Percentiles rank a stretch among this genome's conserved stretches.
Evolutionary conservation across 2,329 filamentous ascomycete species (phyloP).

Genomic region (Fusarium humuli): DNA sequence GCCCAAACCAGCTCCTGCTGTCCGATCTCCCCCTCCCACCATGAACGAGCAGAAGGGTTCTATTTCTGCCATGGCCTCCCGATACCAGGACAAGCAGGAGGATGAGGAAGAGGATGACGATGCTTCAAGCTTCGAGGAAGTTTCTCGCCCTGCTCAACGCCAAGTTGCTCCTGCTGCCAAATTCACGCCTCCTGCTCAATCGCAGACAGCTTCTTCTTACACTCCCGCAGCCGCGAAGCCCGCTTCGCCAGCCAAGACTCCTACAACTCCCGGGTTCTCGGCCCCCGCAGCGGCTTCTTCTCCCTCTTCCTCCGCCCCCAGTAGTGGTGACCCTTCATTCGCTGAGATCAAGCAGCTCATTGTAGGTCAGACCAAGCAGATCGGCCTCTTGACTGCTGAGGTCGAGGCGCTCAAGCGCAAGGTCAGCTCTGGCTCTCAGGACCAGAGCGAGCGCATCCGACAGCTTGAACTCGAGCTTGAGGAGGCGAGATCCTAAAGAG

Average conservation of each 20-base stretch:
- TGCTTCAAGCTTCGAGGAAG: slow-evolving; percentile 87
- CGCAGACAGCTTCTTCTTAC: slow-evolving; percentile 38
- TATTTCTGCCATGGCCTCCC: slow-evolving; percentile 85
- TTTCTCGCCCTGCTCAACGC: slow-evolving; percentile 79
- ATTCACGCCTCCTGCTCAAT: slow-evolving; percentile 52
- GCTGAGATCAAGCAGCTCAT: slow-evolving; percentile 82
- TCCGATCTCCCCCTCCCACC: slow-evolving; percentile 67
- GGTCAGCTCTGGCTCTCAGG: slow-evolving; percentile 66
- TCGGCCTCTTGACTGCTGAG: slow-evolving; percentile 75
- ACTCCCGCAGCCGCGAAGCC: slow-evolving; percentile 47
- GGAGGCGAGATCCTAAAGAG: slow-evolving; percentile 67
- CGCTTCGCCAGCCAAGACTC: slow-evolving; percentile 50
- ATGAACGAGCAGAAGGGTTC: slow-evolving; percentile 89
- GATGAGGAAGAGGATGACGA: slow-evolving; percentile 74
- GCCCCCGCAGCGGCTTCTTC: slow-evolving; percentile 46
- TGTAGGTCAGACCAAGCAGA: slow-evolving; percentile 81
- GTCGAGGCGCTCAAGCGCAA: slow-evolving; percentile 85
- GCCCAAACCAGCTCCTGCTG: slow-evolving; percentile 61
- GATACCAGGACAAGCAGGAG: slow-evolving; percentile 80
- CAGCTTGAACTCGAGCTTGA: slow-evolving; percentile 76
- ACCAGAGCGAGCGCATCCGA: slow-evolving; percentile 75
- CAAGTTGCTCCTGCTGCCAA: slow-evolving; percentile 57
- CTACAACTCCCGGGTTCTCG: slow-evolving; percentile 47
- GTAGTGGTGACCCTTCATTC: slow-evolving; percentile 72
- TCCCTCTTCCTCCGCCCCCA: slow-evolving; percentile 47